These are phyloP conservation scores for Alloteropsis semialata DNA, from an alignment of 176 grass and related monocot genomes.

Conservation along the genomic window DNA sequence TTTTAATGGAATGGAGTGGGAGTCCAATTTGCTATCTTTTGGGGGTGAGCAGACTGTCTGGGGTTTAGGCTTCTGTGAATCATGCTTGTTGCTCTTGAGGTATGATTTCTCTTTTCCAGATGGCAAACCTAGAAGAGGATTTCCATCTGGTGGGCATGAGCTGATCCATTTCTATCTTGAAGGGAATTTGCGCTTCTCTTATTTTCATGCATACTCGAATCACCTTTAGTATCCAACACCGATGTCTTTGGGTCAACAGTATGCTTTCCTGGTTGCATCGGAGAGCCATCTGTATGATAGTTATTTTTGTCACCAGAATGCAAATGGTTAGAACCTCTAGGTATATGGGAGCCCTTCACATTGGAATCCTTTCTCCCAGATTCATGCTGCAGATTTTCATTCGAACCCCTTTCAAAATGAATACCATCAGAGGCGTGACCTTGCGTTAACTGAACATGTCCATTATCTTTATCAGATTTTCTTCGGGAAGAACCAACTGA, in stretches of 20 bases:
- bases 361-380: slow-evolving; percentile 44
- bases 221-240: slow-evolving; percentile 37
- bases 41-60: slow-evolving; percentile 42
- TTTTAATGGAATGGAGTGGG: slow-evolving; percentile 42
- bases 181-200: slow-evolving; percentile 34
- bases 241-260: slow-evolving; percentile 20
- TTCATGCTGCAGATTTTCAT: slow-evolving; percentile 45
- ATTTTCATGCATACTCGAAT: slow-evolving; percentile 22
- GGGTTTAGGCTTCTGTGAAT: slow-evolving; percentile 36
- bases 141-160: slow-evolving; percentile 34
- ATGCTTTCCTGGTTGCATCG: slow-evolving; percentile 32
- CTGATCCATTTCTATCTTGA: slow-evolving; percentile 42
- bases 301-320: slow-evolving; percentile 44
- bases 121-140: slow-evolving; percentile 28
- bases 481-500: slow-evolving; percentile 40
- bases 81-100: slow-evolving; percentile 49
- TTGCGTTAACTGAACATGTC: slow-evolving; percentile 32
- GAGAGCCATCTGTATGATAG: slow-evolving; percentile 30
- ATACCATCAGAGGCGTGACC: slow-evolving; percentile 22
- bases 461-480: slow-evolving; percentile 51
- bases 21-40: slow-evolving; percentile 50
- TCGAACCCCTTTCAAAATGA: slow-evolving; percentile 22
- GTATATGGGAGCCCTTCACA: slow-evolving; percentile 32
- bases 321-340: slow-evolving; percentile 41
- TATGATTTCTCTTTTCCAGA: slow-evolving; percentile 49